A percentile compares a stretch with the other conserved stretches of the same genome.
Conservation (phyloP, 352 stramenopile species). For the Phytopythium cucurbitacearum region DNA sequence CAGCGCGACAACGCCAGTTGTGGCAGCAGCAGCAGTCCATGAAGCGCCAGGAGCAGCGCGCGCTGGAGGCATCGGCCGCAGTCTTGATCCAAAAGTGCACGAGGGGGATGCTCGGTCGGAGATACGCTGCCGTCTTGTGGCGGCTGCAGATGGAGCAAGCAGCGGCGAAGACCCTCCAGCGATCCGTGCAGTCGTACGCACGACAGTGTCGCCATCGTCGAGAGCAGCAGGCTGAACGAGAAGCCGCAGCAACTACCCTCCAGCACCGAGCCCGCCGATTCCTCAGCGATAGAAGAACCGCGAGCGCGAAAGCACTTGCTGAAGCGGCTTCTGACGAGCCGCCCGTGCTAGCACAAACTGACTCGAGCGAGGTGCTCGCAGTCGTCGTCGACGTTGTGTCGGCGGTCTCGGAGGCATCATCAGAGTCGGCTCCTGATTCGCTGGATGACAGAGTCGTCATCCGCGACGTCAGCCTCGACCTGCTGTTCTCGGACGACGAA, state of each 20-base stretch:
- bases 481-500: slow-evolving; percentile 53
- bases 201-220: slow-evolving; percentile 12
- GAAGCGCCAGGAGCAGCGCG: slow-evolving; percentile 41
- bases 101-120: slow-evolving; percentile 31
- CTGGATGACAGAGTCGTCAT: slow-evolving; percentile 2
- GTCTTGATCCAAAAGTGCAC: slow-evolving; percentile 32
- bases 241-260: too few relatives aligned
- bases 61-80: slow-evolving; percentile 32
- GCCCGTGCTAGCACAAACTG: too few relatives aligned
- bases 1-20: slow-evolving; percentile 31
- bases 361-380: too few relatives aligned
- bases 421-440: neutral
- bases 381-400: neutral
- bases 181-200: slow-evolving; percentile 26
- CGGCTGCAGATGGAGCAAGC: slow-evolving; percentile 11
- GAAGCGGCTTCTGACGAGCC: too few relatives aligned
- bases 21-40: slow-evolving; percentile 44
- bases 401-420: too few relatives aligned
- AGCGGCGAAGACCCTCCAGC: slow-evolving; percentile 30
- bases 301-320: too few relatives aligned
- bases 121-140: slow-evolving; percentile 7
- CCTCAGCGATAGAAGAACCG: too few relatives aligned
- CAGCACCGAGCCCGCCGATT: too few relatives aligned
- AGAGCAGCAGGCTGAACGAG: slow-evolving; percentile 1
- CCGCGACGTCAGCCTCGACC: slow-evolving; percentile 45